A percentile compares a stretch with the other conserved stretches of the same genome.
Evolutionary conservation across 495 filamentous ascomycete genomes (phyloP).

Genomic region (Penicillium taxi): DNA sequence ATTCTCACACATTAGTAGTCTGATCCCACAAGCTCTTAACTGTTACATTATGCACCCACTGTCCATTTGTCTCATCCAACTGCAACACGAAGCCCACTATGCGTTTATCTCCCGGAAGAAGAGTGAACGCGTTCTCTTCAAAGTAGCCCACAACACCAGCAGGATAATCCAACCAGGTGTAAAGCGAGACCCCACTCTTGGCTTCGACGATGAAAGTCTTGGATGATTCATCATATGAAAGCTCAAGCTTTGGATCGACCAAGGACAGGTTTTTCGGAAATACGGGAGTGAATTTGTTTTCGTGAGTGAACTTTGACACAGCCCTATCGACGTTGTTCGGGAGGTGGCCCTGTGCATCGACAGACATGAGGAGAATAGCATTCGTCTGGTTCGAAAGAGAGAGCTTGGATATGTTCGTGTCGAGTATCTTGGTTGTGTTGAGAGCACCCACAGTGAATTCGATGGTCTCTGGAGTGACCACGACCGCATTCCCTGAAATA

Average conservation of each 20-base stretch:
- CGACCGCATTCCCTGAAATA: conserved; percentile 24
- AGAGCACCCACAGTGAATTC: conserved; percentile 50
- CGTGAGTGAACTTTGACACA: conserved; percentile 45
- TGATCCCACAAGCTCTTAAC: conserved; percentile 60
- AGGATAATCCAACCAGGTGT: conserved; percentile 60
- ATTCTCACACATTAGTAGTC: conserved; percentile 21
- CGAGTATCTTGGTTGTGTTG: conserved; percentile 51
- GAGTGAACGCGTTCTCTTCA: conserved; percentile 52
- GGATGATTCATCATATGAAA: conserved; percentile 31
- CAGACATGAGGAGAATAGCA: conserved; percentile 47
- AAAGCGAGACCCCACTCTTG: conserved; percentile 50
- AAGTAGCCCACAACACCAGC: conserved; percentile 52
- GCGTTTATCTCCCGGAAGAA: conserved; percentile 47
- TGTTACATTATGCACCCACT: conserved; percentile 48
- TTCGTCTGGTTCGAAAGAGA: conserved; percentile 31
- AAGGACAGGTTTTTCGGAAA: conserved; percentile 46
- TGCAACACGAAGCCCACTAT: conserved; percentile 43
- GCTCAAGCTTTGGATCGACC: conserved; percentile 46
- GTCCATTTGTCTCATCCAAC: conserved; percentile 37
- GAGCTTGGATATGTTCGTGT: conserved; percentile 31
- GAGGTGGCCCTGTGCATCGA: conserved; percentile 44
- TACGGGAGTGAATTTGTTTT: conserved; percentile 48
- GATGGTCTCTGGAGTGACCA: conserved; percentile 21
- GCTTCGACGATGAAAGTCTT: conserved; percentile 50
- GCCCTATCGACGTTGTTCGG: conserved; percentile 41